phyloP scores from a whole-genome alignment of 2,329 filamentous ascomycete species.

The Trichothecium roseum region DNA sequence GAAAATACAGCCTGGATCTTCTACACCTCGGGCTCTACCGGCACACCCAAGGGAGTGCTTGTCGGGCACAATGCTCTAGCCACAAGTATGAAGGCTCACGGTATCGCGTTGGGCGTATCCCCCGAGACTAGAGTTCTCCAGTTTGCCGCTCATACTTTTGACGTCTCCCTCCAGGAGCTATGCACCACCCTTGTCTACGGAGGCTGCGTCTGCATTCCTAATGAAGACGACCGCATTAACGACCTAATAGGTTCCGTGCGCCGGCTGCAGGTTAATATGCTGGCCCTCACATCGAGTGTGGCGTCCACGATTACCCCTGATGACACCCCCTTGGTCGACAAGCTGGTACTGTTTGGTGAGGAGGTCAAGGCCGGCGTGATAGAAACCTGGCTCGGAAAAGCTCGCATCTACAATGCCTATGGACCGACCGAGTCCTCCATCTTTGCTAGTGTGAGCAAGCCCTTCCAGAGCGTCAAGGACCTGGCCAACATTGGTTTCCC shows the following conservation, averaged over 20 bases:
- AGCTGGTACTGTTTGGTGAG: background rate
- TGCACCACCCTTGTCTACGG: slow-evolving; percentile 25
- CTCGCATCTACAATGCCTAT: slow-evolving; percentile 22
- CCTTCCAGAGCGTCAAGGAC: background rate
- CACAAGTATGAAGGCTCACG: slow-evolving; percentile 1
- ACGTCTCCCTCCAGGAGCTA: slow-evolving; percentile 24
- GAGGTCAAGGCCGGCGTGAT: slow-evolving; percentile 1
- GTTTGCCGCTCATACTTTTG: slow-evolving; percentile 23
- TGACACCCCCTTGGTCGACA: slow-evolving; percentile 3
- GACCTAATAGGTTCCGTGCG: slow-evolving; percentile 1
- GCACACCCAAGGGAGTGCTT: slow-evolving; percentile 4
- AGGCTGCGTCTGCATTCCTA: slow-evolving; percentile 24
- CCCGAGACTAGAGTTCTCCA: slow-evolving; percentile 9
- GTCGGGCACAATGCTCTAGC: background rate
- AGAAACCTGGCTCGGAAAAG: slow-evolving; percentile 1
- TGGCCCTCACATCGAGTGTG: slow-evolving; percentile 1
- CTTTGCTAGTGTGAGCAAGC: slow-evolving; percentile 2
- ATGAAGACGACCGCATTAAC: slow-evolving; percentile 1
- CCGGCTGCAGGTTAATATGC: slow-evolving; percentile 2
- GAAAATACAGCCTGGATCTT: slow-evolving; percentile 2
- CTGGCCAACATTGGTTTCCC: slow-evolving; percentile 7
- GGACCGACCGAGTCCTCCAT: slow-evolving; percentile 30
- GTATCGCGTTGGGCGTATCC: slow-evolving; percentile 1
- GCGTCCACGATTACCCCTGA: slow-evolving; percentile 1
- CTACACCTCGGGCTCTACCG: slow-evolving; percentile 6